Base-by-base conservation (phyloP, 140 eudicot species). In the Oenanthe javanica region DNA sequence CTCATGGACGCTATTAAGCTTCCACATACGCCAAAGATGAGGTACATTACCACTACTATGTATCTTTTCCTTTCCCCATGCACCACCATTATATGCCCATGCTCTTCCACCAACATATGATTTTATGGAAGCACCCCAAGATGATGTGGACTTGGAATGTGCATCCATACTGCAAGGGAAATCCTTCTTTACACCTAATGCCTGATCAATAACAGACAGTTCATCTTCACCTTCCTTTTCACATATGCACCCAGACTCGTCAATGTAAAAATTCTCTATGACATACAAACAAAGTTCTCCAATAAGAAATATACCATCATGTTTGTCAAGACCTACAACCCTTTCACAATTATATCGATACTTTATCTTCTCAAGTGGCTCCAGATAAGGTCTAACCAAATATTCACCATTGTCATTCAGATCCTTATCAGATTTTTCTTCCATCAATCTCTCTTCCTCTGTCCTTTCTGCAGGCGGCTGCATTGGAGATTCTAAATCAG, bases 1-100 rank as follows among this genome's bases (percentile, higher is more conserved):
- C 86, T 96, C 98, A 80, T 96, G 99, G 55, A 96, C 97, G 76
- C 97, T 93, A 82, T 91, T 83, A 83, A 93, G 94, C 94, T 96
- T 96, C 99, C 99, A 96, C 98, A 96, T 91, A 49, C 88, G 91
- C 99, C 99, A 93, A 21, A 86, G 89, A 84, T 96, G 99, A 73
- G 99, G 98, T 72, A 91, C 90, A 80, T 88, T 89, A 75, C 93
- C 89, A 81, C 97, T 89, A 72, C 82, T 85, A 71, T 82, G 38
- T n/a, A 91, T 86, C 59, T 90, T 91, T 84, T 93, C 99, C 87
- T 89, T 88, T 43, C 97, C 97, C 99, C 99, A 95, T 6, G 97
- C 97, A 73, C 97, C 98, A 80, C 97, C 91, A 85, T 84, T 88
- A 72, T 88, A 89, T 50, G 97, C 96, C 99, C 99, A 92, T 48